Conservation (phyloP, 768 basidiomycete species). For the Mycena vulgaris region DNA sequence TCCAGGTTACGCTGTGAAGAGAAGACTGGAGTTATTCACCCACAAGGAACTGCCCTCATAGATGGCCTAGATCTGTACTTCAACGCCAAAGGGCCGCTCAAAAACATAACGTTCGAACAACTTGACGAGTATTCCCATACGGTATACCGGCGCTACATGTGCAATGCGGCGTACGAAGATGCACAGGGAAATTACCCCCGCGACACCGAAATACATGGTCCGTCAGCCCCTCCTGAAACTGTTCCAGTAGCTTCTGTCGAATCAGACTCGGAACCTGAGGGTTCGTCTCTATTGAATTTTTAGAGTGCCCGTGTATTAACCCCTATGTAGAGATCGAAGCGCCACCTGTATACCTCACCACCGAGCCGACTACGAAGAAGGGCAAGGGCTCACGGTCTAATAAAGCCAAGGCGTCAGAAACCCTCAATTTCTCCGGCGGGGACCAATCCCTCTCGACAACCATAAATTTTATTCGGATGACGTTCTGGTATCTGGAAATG, state of each 20-base stretch:
- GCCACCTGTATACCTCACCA: no score
- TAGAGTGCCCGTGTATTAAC: no score
- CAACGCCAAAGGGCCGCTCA: not conserved
- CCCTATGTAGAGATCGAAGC: no score
- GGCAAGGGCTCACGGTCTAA: not conserved
- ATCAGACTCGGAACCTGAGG: not conserved
- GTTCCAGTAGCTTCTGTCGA: no score
- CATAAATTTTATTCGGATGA: slow-evolving; percentile 14
- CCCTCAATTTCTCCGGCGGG: not conserved
- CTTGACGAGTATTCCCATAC: slow-evolving; percentile 2
- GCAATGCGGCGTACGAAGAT: slow-evolving; percentile 14
- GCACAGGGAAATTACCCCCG: not conserved
- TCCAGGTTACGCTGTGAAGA: slow-evolving; percentile 8
- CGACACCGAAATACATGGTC: not conserved
- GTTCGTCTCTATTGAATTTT: no score
- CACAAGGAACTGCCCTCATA: not conserved
- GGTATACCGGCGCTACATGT: slow-evolving; percentile 23
- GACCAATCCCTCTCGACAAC: not conserved
- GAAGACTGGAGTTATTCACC: not conserved
- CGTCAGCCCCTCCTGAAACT: no score
- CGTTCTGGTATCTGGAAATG: slow-evolving; percentile 22
- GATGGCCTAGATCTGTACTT: slow-evolving; percentile 11
- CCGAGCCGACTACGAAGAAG: no score
- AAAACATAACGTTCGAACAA: not conserved
- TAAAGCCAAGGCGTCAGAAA: not conserved